Percentiles rank a stretch among this genome's conserved stretches.
Evolutionary conservation across 352 stramenopile species (phyloP).

Genomic region (Pythium vanterpoolii): DNA sequence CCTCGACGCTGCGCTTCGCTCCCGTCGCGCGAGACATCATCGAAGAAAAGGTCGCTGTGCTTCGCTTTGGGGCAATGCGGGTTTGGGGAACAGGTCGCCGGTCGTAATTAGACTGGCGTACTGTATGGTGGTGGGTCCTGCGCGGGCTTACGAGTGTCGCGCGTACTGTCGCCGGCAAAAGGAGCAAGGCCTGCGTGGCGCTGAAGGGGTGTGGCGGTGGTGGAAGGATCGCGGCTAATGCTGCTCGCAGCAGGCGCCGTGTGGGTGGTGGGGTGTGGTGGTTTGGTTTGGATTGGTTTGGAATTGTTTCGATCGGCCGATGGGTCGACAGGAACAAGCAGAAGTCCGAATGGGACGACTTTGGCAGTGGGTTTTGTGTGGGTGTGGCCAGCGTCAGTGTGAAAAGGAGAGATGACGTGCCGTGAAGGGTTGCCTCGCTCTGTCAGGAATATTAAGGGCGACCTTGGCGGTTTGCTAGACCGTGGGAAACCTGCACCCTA

Average conservation of each 20-base stretch:
- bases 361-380: not conserved
- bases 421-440: not conserved
- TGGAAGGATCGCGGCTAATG: not conserved
- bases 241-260: not conserved
- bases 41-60: not conserved
- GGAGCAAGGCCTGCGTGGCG: not conserved
- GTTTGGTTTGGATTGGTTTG: not conserved
- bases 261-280: no score
- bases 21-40: slow-evolving; percentile 3
- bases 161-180: not conserved
- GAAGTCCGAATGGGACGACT: slow-evolving; percentile 31
- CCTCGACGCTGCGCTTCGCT: not conserved
- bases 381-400: slow-evolving; percentile 10
- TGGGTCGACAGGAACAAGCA: slow-evolving; percentile 35
- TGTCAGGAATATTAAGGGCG: not conserved
- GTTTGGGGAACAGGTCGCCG: slow-evolving; percentile 1
- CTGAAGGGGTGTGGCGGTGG: not conserved
- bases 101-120: not conserved
- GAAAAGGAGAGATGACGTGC: slow-evolving; percentile 26
- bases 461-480: not conserved
- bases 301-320: slow-evolving; percentile 30
- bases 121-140: not conserved
- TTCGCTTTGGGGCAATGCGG: not conserved
- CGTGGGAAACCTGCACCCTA: not conserved
- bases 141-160: not conserved